Percentiles rank a stretch among this genome's conserved stretches.
phyloP scores from a whole-genome alignment of 768 basidiomycete species.

The Kwoniella mangroviensis region DNA sequence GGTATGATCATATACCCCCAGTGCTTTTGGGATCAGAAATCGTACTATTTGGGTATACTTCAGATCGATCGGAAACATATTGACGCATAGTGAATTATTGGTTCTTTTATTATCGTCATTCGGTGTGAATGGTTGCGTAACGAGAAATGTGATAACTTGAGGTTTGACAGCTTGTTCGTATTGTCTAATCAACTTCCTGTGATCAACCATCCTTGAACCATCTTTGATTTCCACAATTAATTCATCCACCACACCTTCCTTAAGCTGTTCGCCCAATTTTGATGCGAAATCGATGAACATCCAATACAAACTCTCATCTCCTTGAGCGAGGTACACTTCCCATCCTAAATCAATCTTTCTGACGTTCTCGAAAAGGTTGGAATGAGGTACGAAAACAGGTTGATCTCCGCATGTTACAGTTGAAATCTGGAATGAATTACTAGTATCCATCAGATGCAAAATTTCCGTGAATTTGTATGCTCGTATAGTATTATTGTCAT shows the following conservation, averaged over 20 bases:
- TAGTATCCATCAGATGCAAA: not conserved
- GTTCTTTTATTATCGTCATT: not conserved
- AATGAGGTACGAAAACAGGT: conserved; percentile 5
- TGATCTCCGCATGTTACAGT: conserved; percentile 1
- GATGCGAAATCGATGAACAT: not conserved
- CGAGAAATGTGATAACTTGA: not conserved
- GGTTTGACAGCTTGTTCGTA: not conserved
- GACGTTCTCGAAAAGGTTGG: conserved; percentile 1
- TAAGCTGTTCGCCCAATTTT: conserved; percentile 2
- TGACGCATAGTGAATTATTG: not conserved
- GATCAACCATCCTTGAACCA: not conserved
- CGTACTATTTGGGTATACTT: not conserved
- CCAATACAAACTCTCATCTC: not conserved
- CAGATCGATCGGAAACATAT: not conserved
- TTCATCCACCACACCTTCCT: conserved; percentile 5
- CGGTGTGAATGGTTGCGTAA: not conserved
- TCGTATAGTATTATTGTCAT: conserved; percentile 8
- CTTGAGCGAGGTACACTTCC: conserved; percentile 9
- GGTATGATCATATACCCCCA: not conserved
- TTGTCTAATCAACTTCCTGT: not conserved
- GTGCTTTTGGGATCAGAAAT: not conserved
- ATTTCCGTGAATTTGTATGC: conserved; percentile 3
- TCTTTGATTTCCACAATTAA: conserved; percentile 1
- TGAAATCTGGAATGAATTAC: not conserved
- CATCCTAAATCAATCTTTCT: conserved; percentile 4